Base-by-base conservation (phyloP, 140 eudicot species). In the Senecio squalidus region DNA sequence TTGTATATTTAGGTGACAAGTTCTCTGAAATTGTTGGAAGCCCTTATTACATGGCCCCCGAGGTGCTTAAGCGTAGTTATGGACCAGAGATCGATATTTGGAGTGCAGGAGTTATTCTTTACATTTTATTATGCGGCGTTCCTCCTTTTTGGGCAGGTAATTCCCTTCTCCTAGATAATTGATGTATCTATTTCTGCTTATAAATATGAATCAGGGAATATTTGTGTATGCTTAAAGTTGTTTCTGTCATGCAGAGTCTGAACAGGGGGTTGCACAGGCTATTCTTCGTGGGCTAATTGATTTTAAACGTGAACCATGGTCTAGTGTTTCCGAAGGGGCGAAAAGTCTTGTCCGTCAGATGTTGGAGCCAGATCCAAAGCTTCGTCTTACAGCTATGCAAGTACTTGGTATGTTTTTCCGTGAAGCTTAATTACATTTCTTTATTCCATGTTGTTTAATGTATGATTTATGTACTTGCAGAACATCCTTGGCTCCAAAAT, bases 91-190 rank as follows among this genome's bases (percentile, higher is more conserved):
- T 89, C 51, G 97, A 89, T 65, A 89, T 89, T 61, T 89, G 97
- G 95, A 89, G 97, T 71, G 95, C 93, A 36, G 97, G 97, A 69
- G 97, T 89, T 18, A 85, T 89, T 77, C 86, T 89, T 13, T 85
- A 89, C 74, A 89, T 89, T 46, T 69, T 89, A 58, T 73, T 89
- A 60, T 89, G 95, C 54, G 95, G 97, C 39, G 97, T 89, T 40
- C 97, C 97, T 65, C 97, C 97, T 59, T 89, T 89, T 66, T 89
- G 97, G 97, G 97, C 95, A 36, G 97, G 97, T 89, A 79, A 54
- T 23, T 54, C 43, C 16, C 44, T 18, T 47, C 34, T 46, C 50
- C 43, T 40, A 34, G 11, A 55, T 21, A 52, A 26, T 30, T 6
- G 16, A 16, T 30, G 15, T 13, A 55, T 20, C 18, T n/a, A n/a